Evolutionary conservation across 192 early-diverging fungal genomes (phyloP).

Genomic region (Lobulomyces angularis): DNA sequence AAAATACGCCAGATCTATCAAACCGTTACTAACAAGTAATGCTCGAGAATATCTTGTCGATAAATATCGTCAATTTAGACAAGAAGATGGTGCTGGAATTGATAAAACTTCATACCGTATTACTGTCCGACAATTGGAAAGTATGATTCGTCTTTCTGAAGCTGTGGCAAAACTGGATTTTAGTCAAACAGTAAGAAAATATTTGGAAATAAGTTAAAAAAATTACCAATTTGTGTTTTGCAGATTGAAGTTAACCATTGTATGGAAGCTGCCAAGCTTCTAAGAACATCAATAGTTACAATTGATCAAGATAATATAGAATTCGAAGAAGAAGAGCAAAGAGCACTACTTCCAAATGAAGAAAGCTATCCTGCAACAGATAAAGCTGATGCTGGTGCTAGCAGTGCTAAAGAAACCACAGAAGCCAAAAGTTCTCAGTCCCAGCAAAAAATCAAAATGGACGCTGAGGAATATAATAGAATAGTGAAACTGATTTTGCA

Average conservation of each 20-base stretch:
- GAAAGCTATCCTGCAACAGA: conserved; percentile 11
- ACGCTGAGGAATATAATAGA: conserved; percentile 31
- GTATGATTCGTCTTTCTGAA: conserved; percentile 90
- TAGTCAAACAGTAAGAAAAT: conserved; percentile 28
- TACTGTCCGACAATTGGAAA: conserved; percentile 93
- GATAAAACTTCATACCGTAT: conserved; percentile 67
- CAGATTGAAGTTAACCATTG: conserved; percentile 60
- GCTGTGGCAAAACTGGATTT: conserved; percentile 84
- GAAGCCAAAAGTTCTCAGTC: too few relatives aligned
- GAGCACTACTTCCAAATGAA: background rate
- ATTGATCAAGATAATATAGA: conserved; percentile 68
- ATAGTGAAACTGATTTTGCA: conserved; percentile 27
- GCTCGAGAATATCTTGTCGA: conserved; percentile 63
- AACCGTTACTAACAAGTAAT: conserved; percentile 66
- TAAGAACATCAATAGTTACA: conserved; percentile 81
- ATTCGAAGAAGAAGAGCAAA: conserved; percentile 38
- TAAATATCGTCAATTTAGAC: conserved; percentile 77
- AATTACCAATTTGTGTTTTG: background rate
- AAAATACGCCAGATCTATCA: conserved; percentile 75
- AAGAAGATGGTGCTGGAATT: conserved; percentile 53
- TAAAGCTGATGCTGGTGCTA: conserved; percentile 15
- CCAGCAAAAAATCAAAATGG: conserved; percentile 19
- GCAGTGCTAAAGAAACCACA: conserved; percentile 12
- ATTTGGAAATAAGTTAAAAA: background rate
- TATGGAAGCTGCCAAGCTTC: conserved; percentile 67